phyloP scores from a whole-genome alignment of 148 eudicot species.

The Silene uniflora region DNA sequence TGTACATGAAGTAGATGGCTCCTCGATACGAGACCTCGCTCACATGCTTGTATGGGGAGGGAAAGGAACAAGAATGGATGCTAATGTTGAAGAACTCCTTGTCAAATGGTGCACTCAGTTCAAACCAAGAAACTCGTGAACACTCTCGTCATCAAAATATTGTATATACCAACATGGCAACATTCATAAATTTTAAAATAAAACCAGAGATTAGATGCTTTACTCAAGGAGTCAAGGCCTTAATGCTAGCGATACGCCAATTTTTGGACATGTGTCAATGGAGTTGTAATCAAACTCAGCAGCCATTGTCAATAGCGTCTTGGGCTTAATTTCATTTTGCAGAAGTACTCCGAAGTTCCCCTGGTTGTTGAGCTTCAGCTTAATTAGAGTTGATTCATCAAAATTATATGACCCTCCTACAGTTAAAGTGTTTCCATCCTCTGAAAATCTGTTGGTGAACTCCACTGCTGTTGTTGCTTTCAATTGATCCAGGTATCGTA shows the following conservation, averaged over 20 bases:
- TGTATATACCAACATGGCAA: not conserved
- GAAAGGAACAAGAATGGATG: slow-evolving; percentile 88
- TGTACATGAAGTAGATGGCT: slow-evolving; percentile 74
- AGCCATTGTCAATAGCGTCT: slow-evolving; percentile 62
- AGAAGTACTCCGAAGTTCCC: slow-evolving; percentile 71
- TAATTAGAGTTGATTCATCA: slow-evolving; percentile 64
- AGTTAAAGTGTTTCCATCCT: slow-evolving; percentile 65
- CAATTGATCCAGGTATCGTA: slow-evolving; percentile 50
- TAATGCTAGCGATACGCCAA: slow-evolving; percentile 73
- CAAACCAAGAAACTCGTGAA: slow-evolving; percentile 23
- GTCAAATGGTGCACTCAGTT: slow-evolving; percentile 71
- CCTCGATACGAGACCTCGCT: slow-evolving; percentile 51
- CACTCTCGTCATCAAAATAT: not conserved
- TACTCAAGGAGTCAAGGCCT: slow-evolving; percentile 63
- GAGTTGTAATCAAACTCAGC: slow-evolving; percentile 82
- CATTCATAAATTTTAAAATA: not conserved
- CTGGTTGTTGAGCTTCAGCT: slow-evolving; percentile 65
- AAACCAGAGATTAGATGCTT: slow-evolving; percentile 4
- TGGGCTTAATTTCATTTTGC: slow-evolving; percentile 79
- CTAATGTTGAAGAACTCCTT: slow-evolving; percentile 54
- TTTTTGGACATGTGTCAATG: slow-evolving; percentile 67
- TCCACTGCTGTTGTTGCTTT: slow-evolving; percentile 63
- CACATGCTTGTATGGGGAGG: slow-evolving; percentile 95
- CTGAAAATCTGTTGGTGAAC: slow-evolving; percentile 65
- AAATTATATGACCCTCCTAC: slow-evolving; percentile 62